phyloP scores from a whole-genome alignment of 352 stramenopile species.

The Globisporangium parvum region DNA sequence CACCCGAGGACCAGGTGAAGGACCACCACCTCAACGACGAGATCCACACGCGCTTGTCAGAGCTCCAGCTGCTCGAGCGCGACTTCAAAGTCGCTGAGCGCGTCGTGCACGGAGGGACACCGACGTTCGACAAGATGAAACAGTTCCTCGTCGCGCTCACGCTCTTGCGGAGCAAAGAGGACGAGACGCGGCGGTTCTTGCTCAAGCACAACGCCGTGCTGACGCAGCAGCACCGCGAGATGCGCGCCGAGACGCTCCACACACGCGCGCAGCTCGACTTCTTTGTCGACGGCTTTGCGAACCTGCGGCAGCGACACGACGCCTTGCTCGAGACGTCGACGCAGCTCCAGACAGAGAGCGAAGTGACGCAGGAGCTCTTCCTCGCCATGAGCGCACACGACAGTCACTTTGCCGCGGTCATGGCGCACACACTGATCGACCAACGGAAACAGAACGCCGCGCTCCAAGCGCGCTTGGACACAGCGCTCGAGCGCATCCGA shows the following conservation, averaged over 20 bases:
- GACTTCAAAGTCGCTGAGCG: conserved; percentile 64
- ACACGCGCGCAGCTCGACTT: conserved; percentile 65
- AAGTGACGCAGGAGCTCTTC: conserved; percentile 50
- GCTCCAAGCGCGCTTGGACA: conserved; percentile 20
- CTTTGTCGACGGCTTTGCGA: conserved; percentile 73
- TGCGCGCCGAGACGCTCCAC: conserved; percentile 57
- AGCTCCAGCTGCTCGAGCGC: conserved; percentile 41
- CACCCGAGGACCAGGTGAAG: conserved; percentile 22
- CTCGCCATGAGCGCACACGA: conserved; percentile 54
- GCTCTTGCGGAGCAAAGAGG: conserved; percentile 48
- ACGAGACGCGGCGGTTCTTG: conserved; percentile 46
- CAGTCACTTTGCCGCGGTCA: conserved; percentile 43
- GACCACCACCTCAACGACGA: conserved; percentile 59
- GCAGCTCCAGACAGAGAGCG: conserved; percentile 52
- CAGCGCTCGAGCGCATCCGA: conserved; percentile 20
- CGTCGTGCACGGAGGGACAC: conserved; percentile 39
- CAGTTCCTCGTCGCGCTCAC: conserved; percentile 59
- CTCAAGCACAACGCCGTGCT: conserved; percentile 44
- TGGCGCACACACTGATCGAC: conserved; percentile 36
- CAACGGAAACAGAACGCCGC: conserved; percentile 33
- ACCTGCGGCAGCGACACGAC: conserved; percentile 59
- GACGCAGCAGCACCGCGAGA: conserved; percentile 40
- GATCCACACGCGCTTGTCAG: conserved; percentile 28
- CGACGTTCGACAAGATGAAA: conserved; percentile 77
- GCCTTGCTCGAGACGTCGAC: conserved; percentile 45